phyloP scores from a whole-genome alignment of 108 stramenopile species.

The Skeletonema tropicum region DNA sequence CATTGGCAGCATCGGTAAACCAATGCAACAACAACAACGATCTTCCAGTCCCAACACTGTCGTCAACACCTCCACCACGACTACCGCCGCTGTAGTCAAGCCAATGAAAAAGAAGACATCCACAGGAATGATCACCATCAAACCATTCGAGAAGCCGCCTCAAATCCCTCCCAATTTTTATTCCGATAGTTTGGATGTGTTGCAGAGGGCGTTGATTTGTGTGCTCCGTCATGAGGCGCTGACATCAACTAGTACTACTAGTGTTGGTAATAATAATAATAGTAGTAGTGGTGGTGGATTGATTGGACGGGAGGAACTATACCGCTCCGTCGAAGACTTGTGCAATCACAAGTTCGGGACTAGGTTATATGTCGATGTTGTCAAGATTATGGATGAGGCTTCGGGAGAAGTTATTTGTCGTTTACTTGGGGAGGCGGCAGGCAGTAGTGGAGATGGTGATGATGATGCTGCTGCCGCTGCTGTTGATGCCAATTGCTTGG shows the following conservation, averaged over 20 bases:
- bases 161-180: conserved; percentile 75
- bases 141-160: conserved; percentile 80
- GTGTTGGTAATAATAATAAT: background rate
- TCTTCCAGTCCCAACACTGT: conserved; percentile 24
- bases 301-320: conserved; percentile 63
- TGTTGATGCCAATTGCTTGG: conserved; percentile 54
- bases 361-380: conserved; percentile 64
- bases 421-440: background rate
- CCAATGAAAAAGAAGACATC: conserved; percentile 1
- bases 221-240: conserved; percentile 27
- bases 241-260: background rate
- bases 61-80: conserved; percentile 4
- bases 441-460: conserved; percentile 35
- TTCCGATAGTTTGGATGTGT: conserved; percentile 47
- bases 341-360: conserved; percentile 75
- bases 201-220: conserved; percentile 55
- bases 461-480: conserved; percentile 46
- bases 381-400: conserved; percentile 58
- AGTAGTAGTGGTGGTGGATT: background rate
- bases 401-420: conserved; percentile 44
- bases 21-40: background rate
- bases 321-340: conserved; percentile 73
- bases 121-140: conserved; percentile 59
- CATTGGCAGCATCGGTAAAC: background rate
- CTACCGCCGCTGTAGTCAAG: background rate